These are phyloP conservation scores for Blastocystis sp. DNA, from an alignment of 352 stramenopile species.

Conservation along the genomic window DNA sequence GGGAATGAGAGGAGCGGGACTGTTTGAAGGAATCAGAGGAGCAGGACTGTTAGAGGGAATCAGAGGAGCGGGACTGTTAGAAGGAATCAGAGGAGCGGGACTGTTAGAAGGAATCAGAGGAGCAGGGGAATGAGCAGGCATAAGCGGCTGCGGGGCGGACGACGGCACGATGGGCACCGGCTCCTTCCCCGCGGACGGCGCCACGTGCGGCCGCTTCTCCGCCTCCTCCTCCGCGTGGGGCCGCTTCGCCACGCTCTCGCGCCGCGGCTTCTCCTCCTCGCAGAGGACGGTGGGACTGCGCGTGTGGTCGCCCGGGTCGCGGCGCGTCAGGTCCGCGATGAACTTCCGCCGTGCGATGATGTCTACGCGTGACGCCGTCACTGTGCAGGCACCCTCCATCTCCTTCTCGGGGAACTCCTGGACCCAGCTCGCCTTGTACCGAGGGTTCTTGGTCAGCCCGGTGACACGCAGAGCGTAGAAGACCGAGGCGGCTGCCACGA, in stretches of 20 bases:
- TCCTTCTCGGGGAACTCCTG: background rate
- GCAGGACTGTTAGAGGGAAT: too few species aligned
- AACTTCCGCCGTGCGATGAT: background rate
- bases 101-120: too few species aligned
- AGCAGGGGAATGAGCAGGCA: too few species aligned
- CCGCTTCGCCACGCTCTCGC: background rate
- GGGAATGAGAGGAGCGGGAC: too few species aligned
- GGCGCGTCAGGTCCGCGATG: background rate
- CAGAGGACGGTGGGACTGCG: background rate
- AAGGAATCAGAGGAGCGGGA: too few species aligned
- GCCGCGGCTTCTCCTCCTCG: background rate
- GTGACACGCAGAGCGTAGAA: background rate
- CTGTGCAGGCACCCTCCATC: background rate
- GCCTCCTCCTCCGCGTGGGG: background rate
- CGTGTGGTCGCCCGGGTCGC: background rate
- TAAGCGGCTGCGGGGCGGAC: too few species aligned
- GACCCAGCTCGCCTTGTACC: background rate
- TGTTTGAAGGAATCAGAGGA: too few species aligned
- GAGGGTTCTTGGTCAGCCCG: background rate
- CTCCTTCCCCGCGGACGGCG: too few species aligned
- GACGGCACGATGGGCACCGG: too few species aligned
- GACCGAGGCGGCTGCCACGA: constrained; percentile 13
- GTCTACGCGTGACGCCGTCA: background rate
- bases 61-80: too few species aligned
- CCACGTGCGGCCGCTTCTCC: background rate